Percentiles rank a stretch among this genome's conserved stretches.
phyloP scores from a whole-genome alignment of 2,329 filamentous ascomycete species.

The Diaporthe citriasiana region DNA sequence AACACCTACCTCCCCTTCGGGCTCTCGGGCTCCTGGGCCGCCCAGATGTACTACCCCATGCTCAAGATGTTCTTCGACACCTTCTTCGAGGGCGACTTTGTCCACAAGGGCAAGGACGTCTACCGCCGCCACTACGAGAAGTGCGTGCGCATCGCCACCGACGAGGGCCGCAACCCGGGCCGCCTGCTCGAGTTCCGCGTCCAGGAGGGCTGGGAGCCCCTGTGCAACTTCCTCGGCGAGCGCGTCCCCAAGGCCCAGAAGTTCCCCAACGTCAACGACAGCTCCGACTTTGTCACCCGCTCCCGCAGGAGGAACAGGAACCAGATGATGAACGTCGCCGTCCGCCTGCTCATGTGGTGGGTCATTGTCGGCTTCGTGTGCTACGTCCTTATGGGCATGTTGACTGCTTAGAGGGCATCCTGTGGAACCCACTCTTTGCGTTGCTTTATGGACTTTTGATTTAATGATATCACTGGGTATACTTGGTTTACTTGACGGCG shows the following conservation, averaged over 20 bases:
- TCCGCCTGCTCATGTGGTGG: conserved; percentile 45
- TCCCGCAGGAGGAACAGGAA: conserved; percentile 46
- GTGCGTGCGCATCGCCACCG: conserved; percentile 52
- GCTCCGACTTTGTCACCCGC: conserved; percentile 44
- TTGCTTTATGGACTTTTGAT: conserved; percentile 12
- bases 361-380: conserved; percentile 42
- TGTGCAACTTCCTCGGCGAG: conserved; percentile 43
- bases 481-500: conserved; percentile 16
- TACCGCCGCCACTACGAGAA: conserved; percentile 56
- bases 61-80: conserved; percentile 77
- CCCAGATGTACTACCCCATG: conserved; percentile 78
- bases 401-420: conserved; percentile 16
- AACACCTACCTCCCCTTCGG: conserved; percentile 54
- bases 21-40: conserved; percentile 73
- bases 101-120: conserved; percentile 73
- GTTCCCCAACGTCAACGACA: conserved; percentile 45
- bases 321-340: conserved; percentile 45
- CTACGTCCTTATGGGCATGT: conserved; percentile 43
- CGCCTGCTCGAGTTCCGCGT: conserved; percentile 44
- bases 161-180: conserved; percentile 54
- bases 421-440: neutral
- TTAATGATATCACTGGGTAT: conserved; percentile 32
- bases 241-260: conserved; percentile 43
- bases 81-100: conserved; percentile 78
- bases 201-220: conserved; percentile 43